These are phyloP conservation scores for Meira nashicola DNA, from an alignment of 1,284 basidiomycete species.

Conservation along the genomic window DNA sequence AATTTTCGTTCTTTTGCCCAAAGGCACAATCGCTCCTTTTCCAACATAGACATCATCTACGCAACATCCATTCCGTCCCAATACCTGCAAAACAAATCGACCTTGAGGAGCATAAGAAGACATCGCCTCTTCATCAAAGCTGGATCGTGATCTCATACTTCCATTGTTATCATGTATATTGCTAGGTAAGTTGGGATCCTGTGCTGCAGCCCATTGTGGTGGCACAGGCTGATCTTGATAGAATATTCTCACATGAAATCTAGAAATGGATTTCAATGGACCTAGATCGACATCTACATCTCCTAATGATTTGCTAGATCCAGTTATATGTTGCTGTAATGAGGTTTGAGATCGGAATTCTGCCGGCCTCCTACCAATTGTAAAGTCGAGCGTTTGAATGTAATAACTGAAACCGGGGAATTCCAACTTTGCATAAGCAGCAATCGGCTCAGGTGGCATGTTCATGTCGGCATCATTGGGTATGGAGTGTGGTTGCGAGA, in stretches of 20 bases:
- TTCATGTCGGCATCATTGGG: neutral
- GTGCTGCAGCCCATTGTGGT: constrained; percentile 8
- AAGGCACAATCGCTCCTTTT: constrained; percentile 71
- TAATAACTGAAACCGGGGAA: constrained; percentile 86
- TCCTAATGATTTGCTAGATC: constrained; percentile 29
- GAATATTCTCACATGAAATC: constrained; percentile 90
- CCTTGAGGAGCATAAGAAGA: constrained; percentile 58
- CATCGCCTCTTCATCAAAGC: too few relatives aligned
- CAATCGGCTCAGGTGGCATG: constrained; percentile 57
- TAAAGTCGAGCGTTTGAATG: constrained; percentile 70
- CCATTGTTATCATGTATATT: neutral
- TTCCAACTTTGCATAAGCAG: constrained; percentile 86
- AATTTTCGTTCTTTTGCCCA: constrained; percentile 71
- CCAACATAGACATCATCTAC: constrained; percentile 93
- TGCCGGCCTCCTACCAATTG: constrained; percentile 62
- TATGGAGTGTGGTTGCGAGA: neutral
- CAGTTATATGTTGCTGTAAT: constrained; percentile 29
- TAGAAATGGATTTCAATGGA: constrained; percentile 90
- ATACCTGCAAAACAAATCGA: constrained; percentile 78
- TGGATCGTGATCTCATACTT: constrained; percentile 1
- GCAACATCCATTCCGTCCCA: constrained; percentile 94
- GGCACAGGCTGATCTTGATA: constrained; percentile 33
- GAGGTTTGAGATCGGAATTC: constrained; percentile 18
- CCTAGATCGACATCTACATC: constrained; percentile 84
- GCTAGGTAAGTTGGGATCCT: neutral